These are phyloP conservation scores for Malassezia restricta DNA, from an alignment of 1,284 basidiomycete genomes.

Conservation along the genomic window DNA sequence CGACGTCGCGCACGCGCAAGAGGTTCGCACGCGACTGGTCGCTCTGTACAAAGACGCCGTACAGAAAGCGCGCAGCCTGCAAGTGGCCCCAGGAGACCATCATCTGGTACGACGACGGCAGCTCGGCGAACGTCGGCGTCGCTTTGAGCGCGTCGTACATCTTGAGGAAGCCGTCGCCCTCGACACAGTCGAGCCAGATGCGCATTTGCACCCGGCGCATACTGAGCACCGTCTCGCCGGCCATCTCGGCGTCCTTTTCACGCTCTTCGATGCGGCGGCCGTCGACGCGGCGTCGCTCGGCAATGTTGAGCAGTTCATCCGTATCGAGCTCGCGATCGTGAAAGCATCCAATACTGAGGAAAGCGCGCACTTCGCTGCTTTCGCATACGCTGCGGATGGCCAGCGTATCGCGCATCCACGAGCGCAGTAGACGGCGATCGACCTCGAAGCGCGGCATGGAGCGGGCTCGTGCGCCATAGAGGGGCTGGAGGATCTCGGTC, in stretches of 20 bases:
- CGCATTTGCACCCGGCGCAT: conserved; percentile 31
- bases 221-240: conserved; percentile 36
- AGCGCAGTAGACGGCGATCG: conserved; percentile 34
- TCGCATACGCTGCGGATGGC: conserved; percentile 35
- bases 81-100: conserved; percentile 38
- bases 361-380: conserved; percentile 30
- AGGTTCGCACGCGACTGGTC: conserved; percentile 37
- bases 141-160: conserved; percentile 29
- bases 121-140: conserved; percentile 22
- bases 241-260: conserved; percentile 28
- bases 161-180: conserved; percentile 38
- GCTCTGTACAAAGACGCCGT: conserved; percentile 36
- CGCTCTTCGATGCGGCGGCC: conserved; percentile 29
- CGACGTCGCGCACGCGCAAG: conserved; percentile 26
- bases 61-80: conserved; percentile 35
- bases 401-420: conserved; percentile 41
- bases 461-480: conserved; percentile 8
- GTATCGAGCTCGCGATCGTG: conserved; percentile 25
- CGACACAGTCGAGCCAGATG: conserved; percentile 39
- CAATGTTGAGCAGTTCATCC: conserved; percentile 27
- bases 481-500: conserved; percentile 1
- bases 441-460: conserved; percentile 26
- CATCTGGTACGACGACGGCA: conserved; percentile 37
- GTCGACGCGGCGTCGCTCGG: conserved; percentile 29
- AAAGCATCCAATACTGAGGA: conserved; percentile 34